phyloP scores from a whole-genome alignment of 140 eudicot species.

The Cichorium intybus region DNA sequence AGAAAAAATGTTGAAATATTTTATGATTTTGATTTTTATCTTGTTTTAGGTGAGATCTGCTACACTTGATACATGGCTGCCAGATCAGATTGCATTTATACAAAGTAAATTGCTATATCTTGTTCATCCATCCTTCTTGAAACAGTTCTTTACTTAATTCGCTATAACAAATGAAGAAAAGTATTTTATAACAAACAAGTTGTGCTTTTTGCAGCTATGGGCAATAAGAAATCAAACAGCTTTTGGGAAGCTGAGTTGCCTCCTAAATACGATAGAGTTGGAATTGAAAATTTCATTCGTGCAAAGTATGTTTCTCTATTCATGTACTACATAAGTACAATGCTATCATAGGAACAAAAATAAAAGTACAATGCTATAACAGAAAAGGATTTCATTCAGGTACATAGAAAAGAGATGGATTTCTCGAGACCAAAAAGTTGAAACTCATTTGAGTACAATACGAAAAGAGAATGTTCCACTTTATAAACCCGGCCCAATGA shows the following conservation, averaged over 20 bases:
- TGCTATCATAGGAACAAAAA: background rate
- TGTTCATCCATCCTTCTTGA: too few relatives aligned
- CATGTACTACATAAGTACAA: background rate
- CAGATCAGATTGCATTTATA: constrained; percentile 68
- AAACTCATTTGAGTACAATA: constrained; percentile 21
- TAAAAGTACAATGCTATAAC: background rate
- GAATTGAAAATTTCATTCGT: constrained; percentile 69
- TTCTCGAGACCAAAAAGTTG: constrained; percentile 42
- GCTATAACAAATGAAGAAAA: constrained; percentile 15
- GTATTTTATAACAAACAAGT: background rate
- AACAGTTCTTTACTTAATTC: too few relatives aligned
- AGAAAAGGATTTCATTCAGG: constrained; percentile 29
- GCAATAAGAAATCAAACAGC: constrained; percentile 68
- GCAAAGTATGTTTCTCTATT: constrained; percentile 57
- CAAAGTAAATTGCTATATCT: constrained; percentile 43
- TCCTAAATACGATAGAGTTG: constrained; percentile 55
- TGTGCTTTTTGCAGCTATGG: constrained; percentile 58
- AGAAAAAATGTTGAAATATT: background rate
- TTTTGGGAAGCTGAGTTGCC: constrained; percentile 90
- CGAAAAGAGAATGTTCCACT: constrained; percentile 30
- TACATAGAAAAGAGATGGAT: constrained; percentile 74
- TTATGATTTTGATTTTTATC: constrained; percentile 12
- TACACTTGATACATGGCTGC: constrained; percentile 87
- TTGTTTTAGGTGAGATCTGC: constrained; percentile 72
- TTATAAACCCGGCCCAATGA: constrained; percentile 4